Percentiles rank a stretch among this genome's conserved stretches.
phyloP scores from a whole-genome alignment of 2,329 filamentous ascomycete genomes.

The Mycogone perniciosa region DNA sequence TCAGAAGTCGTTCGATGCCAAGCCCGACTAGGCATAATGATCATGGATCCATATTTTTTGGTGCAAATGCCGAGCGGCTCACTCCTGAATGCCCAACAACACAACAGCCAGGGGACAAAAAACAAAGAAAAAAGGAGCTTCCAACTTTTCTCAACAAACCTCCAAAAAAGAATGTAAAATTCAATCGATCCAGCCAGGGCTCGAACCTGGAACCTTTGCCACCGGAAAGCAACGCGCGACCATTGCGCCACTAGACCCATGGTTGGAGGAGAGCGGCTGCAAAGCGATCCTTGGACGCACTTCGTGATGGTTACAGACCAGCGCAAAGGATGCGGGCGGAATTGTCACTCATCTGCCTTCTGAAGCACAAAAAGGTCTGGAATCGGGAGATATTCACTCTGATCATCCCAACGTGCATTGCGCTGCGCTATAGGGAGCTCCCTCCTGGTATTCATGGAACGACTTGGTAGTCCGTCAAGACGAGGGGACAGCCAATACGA shows the following conservation, averaged over 20 bases:
- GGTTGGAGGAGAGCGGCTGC: background rate
- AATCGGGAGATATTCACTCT: conserved; percentile 6
- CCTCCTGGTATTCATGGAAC: conserved; percentile 7
- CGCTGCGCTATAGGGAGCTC: conserved; percentile 8
- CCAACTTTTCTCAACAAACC: background rate
- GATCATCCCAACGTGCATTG: conserved; percentile 12
- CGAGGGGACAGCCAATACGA: background rate
- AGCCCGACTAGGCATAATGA: too few species aligned
- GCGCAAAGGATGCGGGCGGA: conserved; percentile 10
- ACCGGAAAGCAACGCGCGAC: conserved; percentile 28
- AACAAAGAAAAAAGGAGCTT: background rate
- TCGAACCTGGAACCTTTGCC: conserved; percentile 31
- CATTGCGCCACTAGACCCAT: conserved; percentile 12
- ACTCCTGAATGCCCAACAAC: too few species aligned
- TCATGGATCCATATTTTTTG: too few species aligned
- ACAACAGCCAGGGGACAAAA: too few species aligned
- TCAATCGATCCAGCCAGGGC: conserved; percentile 27
- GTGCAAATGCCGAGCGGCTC: too few species aligned
- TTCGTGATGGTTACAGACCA: background rate
- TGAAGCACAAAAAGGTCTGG: conserved; percentile 6
- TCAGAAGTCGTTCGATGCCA: too few species aligned
- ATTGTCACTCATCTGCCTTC: conserved; percentile 11
- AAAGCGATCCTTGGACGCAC: background rate
- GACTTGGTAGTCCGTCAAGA: conserved; percentile 10
- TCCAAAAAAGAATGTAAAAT: background rate